These are phyloP conservation scores for Orbilia quercus DNA, from an alignment of 2,329 filamentous ascomycete species.

Conservation along the genomic window DNA sequence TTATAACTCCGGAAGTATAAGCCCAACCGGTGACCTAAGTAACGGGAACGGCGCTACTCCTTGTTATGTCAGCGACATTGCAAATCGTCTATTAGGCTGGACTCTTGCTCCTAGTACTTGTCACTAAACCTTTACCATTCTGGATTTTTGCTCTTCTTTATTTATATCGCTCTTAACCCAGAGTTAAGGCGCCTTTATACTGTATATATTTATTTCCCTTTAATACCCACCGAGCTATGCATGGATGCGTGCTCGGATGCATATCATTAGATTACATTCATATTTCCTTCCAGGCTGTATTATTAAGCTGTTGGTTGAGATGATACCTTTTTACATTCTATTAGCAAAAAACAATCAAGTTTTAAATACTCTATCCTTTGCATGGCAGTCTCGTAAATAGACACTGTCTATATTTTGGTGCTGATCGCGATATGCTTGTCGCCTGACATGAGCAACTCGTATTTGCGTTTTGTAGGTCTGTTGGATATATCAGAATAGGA, in stretches of 20 bases:
- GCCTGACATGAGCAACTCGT: too few species aligned
- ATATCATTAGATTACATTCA: conserved; percentile 5
- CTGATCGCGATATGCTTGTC: too few species aligned
- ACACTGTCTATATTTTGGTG: too few species aligned
- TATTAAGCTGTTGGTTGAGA: too few species aligned
- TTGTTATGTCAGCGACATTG: conserved; percentile 64
- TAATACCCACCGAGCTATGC: conserved; percentile 13
- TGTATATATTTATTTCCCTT: conserved; percentile 28
- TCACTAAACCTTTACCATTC: conserved; percentile 6
- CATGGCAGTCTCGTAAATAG: too few species aligned
- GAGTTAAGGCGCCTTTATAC: conserved; percentile 3
- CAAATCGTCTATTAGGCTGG: conserved; percentile 63
- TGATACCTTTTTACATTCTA: too few species aligned
- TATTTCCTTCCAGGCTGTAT: too few species aligned
- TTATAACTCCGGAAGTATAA: conserved; percentile 64
- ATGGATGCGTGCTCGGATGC: conserved; percentile 14
- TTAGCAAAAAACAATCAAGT: too few species aligned
- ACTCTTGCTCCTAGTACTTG: conserved; percentile 56
- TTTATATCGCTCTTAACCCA: conserved; percentile 10
- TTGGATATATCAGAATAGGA: too few species aligned
- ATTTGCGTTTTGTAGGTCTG: too few species aligned
- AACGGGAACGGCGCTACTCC: conserved; percentile 62
- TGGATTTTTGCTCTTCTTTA: not conserved
- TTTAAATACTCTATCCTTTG: too few species aligned
- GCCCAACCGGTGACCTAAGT: conserved; percentile 62